Evolutionary conservation across 495 filamentous ascomycete species (phyloP).

Genomic region (Xylaria palmicola): DNA sequence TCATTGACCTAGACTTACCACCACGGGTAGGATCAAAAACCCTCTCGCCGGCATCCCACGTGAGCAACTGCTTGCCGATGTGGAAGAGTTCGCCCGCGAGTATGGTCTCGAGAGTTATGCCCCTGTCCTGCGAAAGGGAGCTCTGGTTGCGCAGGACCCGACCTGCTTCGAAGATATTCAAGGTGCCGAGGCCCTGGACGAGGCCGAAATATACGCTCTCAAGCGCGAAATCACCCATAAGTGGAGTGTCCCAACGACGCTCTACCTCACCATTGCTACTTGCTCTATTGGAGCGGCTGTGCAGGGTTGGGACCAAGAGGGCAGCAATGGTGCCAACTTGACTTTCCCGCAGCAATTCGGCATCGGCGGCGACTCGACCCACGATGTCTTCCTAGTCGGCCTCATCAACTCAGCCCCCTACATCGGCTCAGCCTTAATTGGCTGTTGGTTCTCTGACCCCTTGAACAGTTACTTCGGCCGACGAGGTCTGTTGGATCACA

Average conservation of each 20-base stretch:
- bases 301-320: constrained; percentile 74
- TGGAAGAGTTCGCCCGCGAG: constrained; percentile 54
- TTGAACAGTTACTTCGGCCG: constrained; percentile 56
- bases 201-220: constrained; percentile 53
- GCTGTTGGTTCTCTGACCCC: constrained; percentile 64
- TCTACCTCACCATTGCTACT: constrained; percentile 69
- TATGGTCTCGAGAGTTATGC: constrained; percentile 41
- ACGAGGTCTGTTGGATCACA: constrained; percentile 40
- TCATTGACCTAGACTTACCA: constrained; percentile 4
- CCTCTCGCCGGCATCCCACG: constrained; percentile 57
- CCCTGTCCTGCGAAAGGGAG: constrained; percentile 56
- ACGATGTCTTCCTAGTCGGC: constrained; percentile 61
- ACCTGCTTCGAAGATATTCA: constrained; percentile 50
- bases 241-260: constrained; percentile 61
- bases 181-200: constrained; percentile 48
- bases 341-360: constrained; percentile 60
- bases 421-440: constrained; percentile 42
- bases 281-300: constrained; percentile 71
- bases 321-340: constrained; percentile 70
- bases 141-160: constrained; percentile 64
- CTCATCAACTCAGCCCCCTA: constrained; percentile 59
- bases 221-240: constrained; percentile 59
- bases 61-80: constrained; percentile 52
- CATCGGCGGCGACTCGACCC: constrained; percentile 42
- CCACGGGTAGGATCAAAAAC: constrained; percentile 51